Base-by-base conservation (phyloP, 2,329 filamentous ascomycete genomes). In the Penicillium sp. region DNA sequence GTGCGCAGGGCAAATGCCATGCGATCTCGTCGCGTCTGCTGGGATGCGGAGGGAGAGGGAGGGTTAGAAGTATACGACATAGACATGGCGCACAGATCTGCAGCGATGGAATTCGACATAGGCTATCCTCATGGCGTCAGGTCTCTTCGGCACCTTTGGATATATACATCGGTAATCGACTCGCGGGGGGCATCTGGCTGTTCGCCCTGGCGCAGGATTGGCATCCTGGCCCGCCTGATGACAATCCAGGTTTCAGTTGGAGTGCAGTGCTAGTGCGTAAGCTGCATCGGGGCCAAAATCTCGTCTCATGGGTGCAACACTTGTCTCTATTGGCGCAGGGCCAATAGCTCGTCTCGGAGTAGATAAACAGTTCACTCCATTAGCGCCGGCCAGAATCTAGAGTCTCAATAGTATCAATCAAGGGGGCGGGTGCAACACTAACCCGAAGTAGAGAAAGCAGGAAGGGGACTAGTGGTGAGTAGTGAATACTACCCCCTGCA, bases 21-120 rank as follows among this genome's bases (percentile, higher is more conserved):
- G 43, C 43, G 43, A 48, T 48, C 43, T 48, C 43, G 43, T 48
- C 43, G 43, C 13, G 43, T 48, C 43, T 19, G 43, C 43, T 48
- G 43, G 19, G 43, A 48, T 48, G 43, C 22, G 19, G 43, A 48
- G n/a, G 43, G 43, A 26, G 43, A 48, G 3, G 13, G 19, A 8
- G 43, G 43, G 22, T 26, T 7, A 13, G 43, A 6, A 48, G 43
- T 25, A 19, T 48, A 48, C n/a, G 43, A 48, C 43, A 48, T 48
- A 25, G 43, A 48, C 43, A 48, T 48, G 43, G 43, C 19, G 43
- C 22, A 6, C 6, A 48, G 43, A 48, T 48, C 22, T 48, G 40
- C 13, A 25, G 43, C 7, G 6, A 25, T 13, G 19, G 19, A 13
- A 22, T 48, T 22, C 19, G 43, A 48, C 19, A 48, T 19, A 48